These are phyloP conservation scores for Helotiales sp. DNA, from an alignment of 2,329 filamentous ascomycete species.

Conservation along the genomic window DNA sequence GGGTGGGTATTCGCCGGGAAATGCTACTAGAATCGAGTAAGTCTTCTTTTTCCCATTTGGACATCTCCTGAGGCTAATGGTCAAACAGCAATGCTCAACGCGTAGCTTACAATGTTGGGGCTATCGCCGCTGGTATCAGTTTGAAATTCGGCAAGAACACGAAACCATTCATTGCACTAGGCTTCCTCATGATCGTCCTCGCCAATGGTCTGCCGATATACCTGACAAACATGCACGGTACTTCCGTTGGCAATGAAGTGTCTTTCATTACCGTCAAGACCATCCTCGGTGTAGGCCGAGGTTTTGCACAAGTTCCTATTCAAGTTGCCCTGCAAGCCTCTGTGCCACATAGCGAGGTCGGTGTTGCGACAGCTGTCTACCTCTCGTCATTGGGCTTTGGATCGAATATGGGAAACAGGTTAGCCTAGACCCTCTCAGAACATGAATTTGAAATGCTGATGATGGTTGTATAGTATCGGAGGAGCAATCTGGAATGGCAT, in stretches of 20 bases:
- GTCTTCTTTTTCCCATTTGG: not conserved
- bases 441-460: not conserved
- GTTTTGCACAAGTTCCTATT: not conserved
- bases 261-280: slow-evolving; percentile 1
- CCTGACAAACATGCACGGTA: slow-evolving; percentile 1
- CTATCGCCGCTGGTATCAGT: not conserved
- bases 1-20: not conserved
- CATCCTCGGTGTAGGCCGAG: not conserved
- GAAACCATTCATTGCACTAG: not conserved
- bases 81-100: not conserved
- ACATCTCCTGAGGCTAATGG: not conserved
- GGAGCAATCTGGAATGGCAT: slow-evolving; percentile 5
- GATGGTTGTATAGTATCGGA: not conserved
- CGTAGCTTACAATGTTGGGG: slow-evolving; percentile 4
- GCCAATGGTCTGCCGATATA: not conserved
- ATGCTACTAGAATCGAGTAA: not conserved
- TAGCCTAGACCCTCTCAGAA: not conserved
- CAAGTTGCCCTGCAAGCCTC: slow-evolving; percentile 1
- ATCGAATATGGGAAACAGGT: slow-evolving; percentile 5
- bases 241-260: not conserved
- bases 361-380: not conserved
- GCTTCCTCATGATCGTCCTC: not conserved
- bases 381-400: not conserved
- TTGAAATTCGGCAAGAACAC: slow-evolving; percentile 3
- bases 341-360: not conserved